A percentile compares a stretch with the other conserved stretches of the same genome.
These are phyloP conservation scores for Helianthus annuus DNA, from an alignment of 129 eudicot genomes.

Conservation along the genomic window DNA sequence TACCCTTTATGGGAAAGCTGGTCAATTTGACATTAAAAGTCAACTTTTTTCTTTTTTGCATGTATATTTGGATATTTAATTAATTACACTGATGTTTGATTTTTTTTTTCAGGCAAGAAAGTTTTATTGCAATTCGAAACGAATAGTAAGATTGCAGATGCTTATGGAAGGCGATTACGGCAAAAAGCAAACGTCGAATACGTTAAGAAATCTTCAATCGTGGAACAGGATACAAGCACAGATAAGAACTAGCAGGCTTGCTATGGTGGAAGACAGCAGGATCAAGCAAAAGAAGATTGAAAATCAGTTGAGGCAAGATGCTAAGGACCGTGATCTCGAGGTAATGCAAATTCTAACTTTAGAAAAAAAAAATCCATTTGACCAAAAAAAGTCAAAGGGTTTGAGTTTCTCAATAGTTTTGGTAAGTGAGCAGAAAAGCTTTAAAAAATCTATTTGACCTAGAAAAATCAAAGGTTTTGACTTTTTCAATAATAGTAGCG, in stretches of 20 bases:
- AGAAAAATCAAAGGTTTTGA: too few relatives aligned
- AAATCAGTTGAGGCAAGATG: constrained; percentile 78
- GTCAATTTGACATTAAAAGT: constrained; percentile 1
- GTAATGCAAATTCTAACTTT: constrained; percentile 31
- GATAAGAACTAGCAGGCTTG: constrained; percentile 61
- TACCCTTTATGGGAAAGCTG: neutral
- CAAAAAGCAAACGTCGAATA: constrained; percentile 64
- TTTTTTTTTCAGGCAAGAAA: constrained; percentile 65
- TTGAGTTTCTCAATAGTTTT: neutral
- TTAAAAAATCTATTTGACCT: neutral
- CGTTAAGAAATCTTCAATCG: constrained; percentile 76
- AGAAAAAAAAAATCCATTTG: neutral
- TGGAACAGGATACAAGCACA: constrained; percentile 80
- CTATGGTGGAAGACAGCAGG: constrained; percentile 74
- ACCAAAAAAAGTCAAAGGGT: constrained; percentile 13
- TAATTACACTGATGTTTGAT: neutral
- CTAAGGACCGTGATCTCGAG: constrained; percentile 69
- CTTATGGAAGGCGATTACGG: constrained; percentile 51
- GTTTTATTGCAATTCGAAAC: constrained; percentile 42
- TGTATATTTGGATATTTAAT: constrained; percentile 4
- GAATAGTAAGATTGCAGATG: constrained; percentile 51
- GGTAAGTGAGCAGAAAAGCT: neutral
- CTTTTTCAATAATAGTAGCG: too few relatives aligned
- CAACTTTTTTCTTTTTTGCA: neutral
- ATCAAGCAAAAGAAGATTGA: constrained; percentile 79